Base-by-base conservation (phyloP, 129 eudicot genomes). In the Chrysanthemum lavandulifolium region DNA sequence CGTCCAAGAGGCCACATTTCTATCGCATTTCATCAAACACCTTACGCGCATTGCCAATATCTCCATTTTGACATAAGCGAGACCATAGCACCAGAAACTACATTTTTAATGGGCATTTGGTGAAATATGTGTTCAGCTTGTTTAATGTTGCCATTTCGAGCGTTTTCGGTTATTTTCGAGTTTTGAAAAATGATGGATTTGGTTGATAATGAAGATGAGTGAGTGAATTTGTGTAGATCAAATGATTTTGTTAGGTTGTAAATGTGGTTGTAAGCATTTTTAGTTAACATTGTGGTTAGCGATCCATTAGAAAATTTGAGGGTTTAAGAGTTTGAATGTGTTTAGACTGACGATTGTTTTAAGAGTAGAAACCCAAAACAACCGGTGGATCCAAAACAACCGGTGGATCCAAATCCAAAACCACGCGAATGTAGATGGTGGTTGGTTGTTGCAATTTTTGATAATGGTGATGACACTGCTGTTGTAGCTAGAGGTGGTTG, bases 1-100 rank as follows among this genome's bases (percentile, higher is more conserved):
- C 96, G n/a, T 92, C 97, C 97, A 92, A 12, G 97, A 84, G 5
- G 83, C 91, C 31, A 92, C 77, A 51, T 72, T 92, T 70, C 91
- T 79, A 52, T 85, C 79, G 96, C 94, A 92, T 92, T 81, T 86
- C 86, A 53, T 92, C 91, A 62, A 89, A 92, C 96, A 92, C 13
- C 31, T 83, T 67, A 10, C 97, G 89, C 11, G 96, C 96, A 7
- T 78, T 80, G 53, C 52, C 9, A 10, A 92, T 67, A 60, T 77
- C 80, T 0, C 94, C 89, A 13, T 89, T 92, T 69, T 59, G 0
- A 89, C 87, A 19, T 86, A 89, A 0, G 87, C 91, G 94, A 74
- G 65, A 92, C 87, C 96, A 92, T 85, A 15, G 96, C 87, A 4
- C 86, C 86, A 89, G 97, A 77, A 16, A 91, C 78, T 33, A 86